phyloP scores from a whole-genome alignment of 257 asterid genomes.

The Solanum paucissectum region DNA sequence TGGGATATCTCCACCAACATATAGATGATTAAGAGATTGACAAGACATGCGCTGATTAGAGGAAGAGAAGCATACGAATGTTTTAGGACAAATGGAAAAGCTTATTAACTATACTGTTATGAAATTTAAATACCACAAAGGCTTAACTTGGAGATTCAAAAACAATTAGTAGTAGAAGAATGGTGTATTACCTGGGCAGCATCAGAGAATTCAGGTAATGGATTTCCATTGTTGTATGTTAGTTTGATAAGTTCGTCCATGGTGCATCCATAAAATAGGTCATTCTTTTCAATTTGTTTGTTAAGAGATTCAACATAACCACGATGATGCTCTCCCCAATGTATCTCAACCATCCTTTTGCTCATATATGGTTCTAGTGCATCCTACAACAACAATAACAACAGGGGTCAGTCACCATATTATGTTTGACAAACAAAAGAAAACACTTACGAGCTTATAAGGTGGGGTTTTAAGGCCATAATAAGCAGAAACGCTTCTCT shows the following conservation, averaged over 20 bases:
- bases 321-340: constrained; percentile 92
- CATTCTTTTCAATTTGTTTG: constrained; percentile 69
- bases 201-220: constrained; percentile 70
- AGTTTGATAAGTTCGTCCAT: constrained; percentile 66
- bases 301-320: constrained; percentile 71
- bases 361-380: constrained; percentile 91
- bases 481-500: constrained; percentile 36
- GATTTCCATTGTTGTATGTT: constrained; percentile 81
- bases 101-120: too few relatives aligned
- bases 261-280: constrained; percentile 58
- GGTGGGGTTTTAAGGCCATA: constrained; percentile 80
- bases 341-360: constrained; percentile 60
- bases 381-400: constrained; percentile 27
- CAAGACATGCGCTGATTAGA: neutral
- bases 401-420: too few relatives aligned
- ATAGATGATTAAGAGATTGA: neutral
- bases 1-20: neutral
- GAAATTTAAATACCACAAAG: too few relatives aligned
- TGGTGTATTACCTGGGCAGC: constrained; percentile 70
- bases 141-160: too few relatives aligned
- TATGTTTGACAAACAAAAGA: neutral
- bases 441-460: constrained; percentile 57
- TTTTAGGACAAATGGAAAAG: too few relatives aligned
- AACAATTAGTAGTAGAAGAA: too few relatives aligned
- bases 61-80: too few relatives aligned